A percentile compares a stretch with the other conserved stretches of the same genome.
These are phyloP conservation scores for Auriscalpium vulgare DNA, from an alignment of 768 basidiomycete genomes.

Conservation along the genomic window DNA sequence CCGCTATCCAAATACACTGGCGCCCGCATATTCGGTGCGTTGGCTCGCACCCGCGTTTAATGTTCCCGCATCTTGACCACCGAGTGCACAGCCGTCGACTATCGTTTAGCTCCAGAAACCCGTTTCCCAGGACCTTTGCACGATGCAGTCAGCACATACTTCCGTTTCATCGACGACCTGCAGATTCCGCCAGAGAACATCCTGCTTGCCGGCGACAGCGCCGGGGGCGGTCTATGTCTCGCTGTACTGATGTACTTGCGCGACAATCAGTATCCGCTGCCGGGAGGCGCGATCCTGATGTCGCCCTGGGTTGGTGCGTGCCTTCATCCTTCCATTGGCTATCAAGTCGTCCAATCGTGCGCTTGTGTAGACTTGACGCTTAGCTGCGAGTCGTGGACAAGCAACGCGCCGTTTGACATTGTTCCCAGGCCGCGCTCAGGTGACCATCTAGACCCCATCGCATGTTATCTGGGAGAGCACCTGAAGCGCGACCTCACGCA, in stretches of 20 bases:
- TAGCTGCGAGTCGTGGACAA: constrained; percentile 97
- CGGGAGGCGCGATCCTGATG: constrained; percentile 81
- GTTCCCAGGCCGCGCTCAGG: constrained; percentile 62
- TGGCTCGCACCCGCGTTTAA: background rate
- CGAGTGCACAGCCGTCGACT: constrained; percentile 66
- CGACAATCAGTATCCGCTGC: constrained; percentile 82
- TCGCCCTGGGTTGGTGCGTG: constrained; percentile 91
- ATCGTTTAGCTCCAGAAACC: constrained; percentile 93
- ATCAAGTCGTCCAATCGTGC: background rate
- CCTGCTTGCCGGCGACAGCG: constrained; percentile 83
- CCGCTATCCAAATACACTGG: constrained; percentile 84
- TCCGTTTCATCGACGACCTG: constrained; percentile 81
- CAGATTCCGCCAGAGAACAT: constrained; percentile 90
- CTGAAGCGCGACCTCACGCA: constrained; percentile 84
- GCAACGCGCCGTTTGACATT: constrained; percentile 81
- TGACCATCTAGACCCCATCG: constrained; percentile 88
- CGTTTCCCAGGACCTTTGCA: constrained; percentile 84
- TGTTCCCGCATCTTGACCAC: background rate
- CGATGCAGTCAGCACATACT: constrained; percentile 81
- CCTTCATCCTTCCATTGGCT: background rate
- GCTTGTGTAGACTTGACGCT: constrained; percentile 71
- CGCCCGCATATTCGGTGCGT: constrained; percentile 77
- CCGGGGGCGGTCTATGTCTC: constrained; percentile 82
- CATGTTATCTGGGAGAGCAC: constrained; percentile 83
- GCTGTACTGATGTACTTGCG: constrained; percentile 89